phyloP scores from a whole-genome alignment of 2,329 filamentous ascomycete genomes.

The Arthrinium phaeospermum region DNA sequence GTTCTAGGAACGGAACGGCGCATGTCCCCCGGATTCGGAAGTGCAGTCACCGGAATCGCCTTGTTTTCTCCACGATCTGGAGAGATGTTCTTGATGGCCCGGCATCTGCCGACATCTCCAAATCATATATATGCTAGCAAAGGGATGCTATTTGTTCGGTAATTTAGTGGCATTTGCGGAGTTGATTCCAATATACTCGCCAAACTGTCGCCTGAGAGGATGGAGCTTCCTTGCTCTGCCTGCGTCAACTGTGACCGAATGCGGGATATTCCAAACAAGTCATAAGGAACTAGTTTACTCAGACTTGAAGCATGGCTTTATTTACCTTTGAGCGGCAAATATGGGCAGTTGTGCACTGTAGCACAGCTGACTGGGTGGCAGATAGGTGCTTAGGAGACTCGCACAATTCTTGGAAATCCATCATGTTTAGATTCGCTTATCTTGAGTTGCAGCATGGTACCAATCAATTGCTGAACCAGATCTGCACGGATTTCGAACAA shows the following conservation, averaged over 20 bases:
- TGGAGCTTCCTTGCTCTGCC: no score
- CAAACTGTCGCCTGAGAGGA: neutral
- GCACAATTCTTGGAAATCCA: neutral
- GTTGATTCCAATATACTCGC: neutral
- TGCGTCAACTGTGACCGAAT: no score
- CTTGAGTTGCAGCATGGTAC: neutral
- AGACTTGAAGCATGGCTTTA: no score
- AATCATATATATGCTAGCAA: neutral
- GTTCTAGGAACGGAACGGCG: constrained; percentile 12
- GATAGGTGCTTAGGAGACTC: neutral
- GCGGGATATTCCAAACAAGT: no score
- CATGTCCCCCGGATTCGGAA: neutral
- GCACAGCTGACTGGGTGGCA: neutral
- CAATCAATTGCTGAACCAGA: neutral
- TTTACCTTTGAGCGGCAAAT: no score
- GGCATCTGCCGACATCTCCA: neutral
- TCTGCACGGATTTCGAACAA: neutral
- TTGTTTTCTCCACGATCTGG: neutral
- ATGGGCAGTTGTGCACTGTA: neutral
- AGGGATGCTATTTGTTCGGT: neutral
- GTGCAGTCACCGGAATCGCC: neutral
- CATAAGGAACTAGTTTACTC: no score
- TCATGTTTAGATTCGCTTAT: neutral
- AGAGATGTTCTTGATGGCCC: neutral
- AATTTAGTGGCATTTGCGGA: neutral